A percentile compares a stretch with the other conserved stretches of the same genome.
Conservation (phyloP, 2,329 filamentous ascomycete species). For the Venturia carpophila region DNA sequence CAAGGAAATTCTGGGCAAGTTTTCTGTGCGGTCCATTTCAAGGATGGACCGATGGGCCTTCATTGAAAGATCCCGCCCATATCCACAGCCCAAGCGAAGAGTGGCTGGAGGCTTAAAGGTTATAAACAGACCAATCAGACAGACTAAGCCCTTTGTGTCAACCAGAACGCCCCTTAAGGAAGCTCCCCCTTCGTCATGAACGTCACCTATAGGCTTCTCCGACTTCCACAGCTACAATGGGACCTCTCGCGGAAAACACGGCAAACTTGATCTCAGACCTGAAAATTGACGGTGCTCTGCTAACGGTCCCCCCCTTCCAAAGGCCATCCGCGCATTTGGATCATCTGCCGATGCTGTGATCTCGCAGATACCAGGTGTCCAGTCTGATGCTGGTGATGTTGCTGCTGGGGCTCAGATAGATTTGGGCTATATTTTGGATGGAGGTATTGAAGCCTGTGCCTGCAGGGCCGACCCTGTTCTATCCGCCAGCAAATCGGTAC, state of each 20-base stretch:
- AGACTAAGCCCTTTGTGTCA: not conserved
- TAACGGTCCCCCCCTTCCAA: not conserved
- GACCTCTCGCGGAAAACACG: not conserved
- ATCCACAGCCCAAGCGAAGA: too few species aligned
- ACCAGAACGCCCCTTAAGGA: not conserved
- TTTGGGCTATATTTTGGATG: slow-evolving; percentile 11
- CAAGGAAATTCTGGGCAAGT: not conserved
- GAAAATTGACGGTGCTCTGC: not conserved
- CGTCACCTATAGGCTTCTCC: not conserved
- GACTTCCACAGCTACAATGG: not conserved
- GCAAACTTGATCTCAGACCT: not conserved
- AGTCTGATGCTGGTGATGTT: not conserved
- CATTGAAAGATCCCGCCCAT: too few species aligned
- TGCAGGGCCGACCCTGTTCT: not conserved
- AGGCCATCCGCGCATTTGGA: not conserved
- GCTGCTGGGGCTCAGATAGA: too few species aligned
- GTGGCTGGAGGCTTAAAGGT: too few species aligned
- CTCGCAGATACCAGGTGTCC: not conserved
- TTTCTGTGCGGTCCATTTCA: not conserved
- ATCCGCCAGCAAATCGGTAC: not conserved
- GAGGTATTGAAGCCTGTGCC: not conserved
- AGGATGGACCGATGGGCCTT: too few species aligned
- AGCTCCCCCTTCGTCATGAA: not conserved
- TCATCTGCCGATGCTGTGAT: not conserved
- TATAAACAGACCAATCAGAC: too few species aligned